phyloP scores from a whole-genome alignment of 306 rosid species.

The Vicia faba region DNA sequence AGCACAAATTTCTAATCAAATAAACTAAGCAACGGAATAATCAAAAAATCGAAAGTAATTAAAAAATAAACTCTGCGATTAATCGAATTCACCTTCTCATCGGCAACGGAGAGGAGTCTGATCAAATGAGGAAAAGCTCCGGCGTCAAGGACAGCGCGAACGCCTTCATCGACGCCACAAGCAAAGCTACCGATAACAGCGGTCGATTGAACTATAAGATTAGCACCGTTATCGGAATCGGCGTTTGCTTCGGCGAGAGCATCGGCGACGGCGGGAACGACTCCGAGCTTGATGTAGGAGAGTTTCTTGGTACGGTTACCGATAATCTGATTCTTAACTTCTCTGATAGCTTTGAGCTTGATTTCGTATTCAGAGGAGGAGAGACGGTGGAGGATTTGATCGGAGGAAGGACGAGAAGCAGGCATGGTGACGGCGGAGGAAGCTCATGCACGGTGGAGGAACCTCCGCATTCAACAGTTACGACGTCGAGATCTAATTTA shows the following conservation, averaged over 20 bases:
- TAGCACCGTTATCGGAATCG: conserved; percentile 43
- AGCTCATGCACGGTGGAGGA: conserved; percentile 49
- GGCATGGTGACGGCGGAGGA: conserved; percentile 56
- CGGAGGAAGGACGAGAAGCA: conserved; percentile 46
- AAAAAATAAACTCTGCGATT: background rate
- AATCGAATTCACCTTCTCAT: conserved; percentile 65
- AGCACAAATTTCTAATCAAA: conserved; percentile 10
- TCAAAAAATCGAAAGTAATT: background rate
- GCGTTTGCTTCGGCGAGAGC: conserved; percentile 41
- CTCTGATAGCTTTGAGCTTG: conserved; percentile 81
- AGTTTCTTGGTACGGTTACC: conserved; percentile 96
- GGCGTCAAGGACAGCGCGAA: conserved; percentile 76
- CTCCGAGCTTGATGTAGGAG: conserved; percentile 79
- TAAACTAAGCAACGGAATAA: conserved; percentile 8
- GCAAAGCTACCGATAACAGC: conserved; percentile 91
- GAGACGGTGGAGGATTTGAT: conserved; percentile 68
- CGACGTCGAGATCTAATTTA: conserved; percentile 16
- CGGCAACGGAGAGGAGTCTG: conserved; percentile 59
- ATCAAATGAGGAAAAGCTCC: conserved; percentile 68
- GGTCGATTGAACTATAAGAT: conserved; percentile 82
- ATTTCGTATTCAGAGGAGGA: conserved; percentile 59
- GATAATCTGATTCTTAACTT: conserved; percentile 88
- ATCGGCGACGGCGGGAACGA: conserved; percentile 69
- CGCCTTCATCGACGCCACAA: conserved; percentile 91
- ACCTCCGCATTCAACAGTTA: conserved; percentile 37